Conservation (phyloP, 306 rosid genomes). For the Mimosa bimucronata region DNA sequence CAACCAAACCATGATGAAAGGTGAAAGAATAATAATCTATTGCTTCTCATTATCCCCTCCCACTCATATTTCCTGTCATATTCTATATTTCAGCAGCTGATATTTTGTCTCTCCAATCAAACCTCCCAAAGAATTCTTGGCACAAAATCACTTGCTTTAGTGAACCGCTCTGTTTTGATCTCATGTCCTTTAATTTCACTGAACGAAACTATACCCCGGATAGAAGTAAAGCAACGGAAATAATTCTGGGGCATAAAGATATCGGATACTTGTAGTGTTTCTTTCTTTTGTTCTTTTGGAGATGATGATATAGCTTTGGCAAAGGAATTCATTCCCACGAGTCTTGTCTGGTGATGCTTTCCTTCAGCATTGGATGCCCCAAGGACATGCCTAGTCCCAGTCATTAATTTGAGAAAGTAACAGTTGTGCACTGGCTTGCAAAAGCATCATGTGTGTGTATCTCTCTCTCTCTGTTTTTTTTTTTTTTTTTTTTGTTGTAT, state of each 20-base stretch:
- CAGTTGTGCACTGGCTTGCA: background rate
- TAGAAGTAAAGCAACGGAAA: conserved; percentile 32
- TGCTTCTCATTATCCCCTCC: conserved; percentile 47
- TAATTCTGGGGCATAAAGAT: background rate
- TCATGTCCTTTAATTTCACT: conserved; percentile 7
- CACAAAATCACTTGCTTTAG: conserved; percentile 19
- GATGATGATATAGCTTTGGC: conserved; percentile 44
- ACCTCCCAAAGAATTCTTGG: conserved; percentile 27
- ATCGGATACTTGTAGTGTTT: conserved; percentile 11
- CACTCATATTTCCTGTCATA: conserved; percentile 42
- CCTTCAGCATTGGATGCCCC: conserved; percentile 43
- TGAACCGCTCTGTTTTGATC: conserved; percentile 12
- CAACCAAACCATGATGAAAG: conserved; percentile 61
- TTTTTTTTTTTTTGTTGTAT: background rate
- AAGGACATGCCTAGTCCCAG: conserved; percentile 2
- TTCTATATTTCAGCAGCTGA: conserved; percentile 30
- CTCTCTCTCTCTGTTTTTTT: no score
- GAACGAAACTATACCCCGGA: background rate
- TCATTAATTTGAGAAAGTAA: conserved; percentile 6
- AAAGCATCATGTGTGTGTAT: background rate
- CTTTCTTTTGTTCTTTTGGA: conserved; percentile 37
- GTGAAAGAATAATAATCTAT: conserved; percentile 30
- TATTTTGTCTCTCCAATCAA: conserved; percentile 41
- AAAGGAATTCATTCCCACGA: conserved; percentile 49
- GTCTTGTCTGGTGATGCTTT: conserved; percentile 41